A percentile compares a stretch with the other conserved stretches of the same genome.
phyloP scores from a whole-genome alignment of 441 rosid genomes.

The Omphalea diandra region DNA sequence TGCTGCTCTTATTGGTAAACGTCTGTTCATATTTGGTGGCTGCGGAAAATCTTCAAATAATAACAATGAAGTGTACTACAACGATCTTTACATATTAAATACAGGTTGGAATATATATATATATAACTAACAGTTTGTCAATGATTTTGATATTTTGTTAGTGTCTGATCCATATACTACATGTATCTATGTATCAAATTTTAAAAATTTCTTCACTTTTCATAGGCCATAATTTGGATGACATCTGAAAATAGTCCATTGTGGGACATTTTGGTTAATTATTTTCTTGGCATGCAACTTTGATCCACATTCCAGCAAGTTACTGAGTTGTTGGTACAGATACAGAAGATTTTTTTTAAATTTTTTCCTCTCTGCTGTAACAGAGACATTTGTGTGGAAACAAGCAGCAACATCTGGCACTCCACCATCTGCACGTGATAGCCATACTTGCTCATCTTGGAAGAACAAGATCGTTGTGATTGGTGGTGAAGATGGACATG shows the following conservation, averaged over 20 bases:
- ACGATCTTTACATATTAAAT: constrained; percentile 81
- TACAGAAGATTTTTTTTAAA: constrained; percentile 1
- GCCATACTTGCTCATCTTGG: constrained; percentile 98
- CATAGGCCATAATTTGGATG: background rate
- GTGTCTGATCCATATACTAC: background rate
- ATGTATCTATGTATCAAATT: background rate
- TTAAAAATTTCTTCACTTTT: background rate
- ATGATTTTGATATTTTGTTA: background rate
- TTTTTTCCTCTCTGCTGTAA: constrained; percentile 25
- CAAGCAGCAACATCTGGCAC: constrained; percentile 65
- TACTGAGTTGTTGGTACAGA: background rate
- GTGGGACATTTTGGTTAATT: background rate
- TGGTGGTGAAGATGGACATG: constrained; percentile 96
- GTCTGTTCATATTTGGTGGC: constrained; percentile 89
- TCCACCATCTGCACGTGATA: constrained; percentile 91
- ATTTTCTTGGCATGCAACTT: constrained; percentile 1
- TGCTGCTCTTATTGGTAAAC: constrained; percentile 90
- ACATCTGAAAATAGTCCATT: background rate
- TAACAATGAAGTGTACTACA: constrained; percentile 74
- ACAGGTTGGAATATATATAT: constrained; percentile 53
- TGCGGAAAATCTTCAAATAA: constrained; percentile 70
- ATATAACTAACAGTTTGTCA: background rate
- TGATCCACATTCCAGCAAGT: background rate
- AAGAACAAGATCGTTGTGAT: constrained; percentile 76
- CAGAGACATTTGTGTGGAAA: constrained; percentile 94